Evolutionary conservation across 1,284 basidiomycete species (phyloP), one percentile per base, ranked within the genome.

Genomic region (Malassezia sympodialis): DNA sequence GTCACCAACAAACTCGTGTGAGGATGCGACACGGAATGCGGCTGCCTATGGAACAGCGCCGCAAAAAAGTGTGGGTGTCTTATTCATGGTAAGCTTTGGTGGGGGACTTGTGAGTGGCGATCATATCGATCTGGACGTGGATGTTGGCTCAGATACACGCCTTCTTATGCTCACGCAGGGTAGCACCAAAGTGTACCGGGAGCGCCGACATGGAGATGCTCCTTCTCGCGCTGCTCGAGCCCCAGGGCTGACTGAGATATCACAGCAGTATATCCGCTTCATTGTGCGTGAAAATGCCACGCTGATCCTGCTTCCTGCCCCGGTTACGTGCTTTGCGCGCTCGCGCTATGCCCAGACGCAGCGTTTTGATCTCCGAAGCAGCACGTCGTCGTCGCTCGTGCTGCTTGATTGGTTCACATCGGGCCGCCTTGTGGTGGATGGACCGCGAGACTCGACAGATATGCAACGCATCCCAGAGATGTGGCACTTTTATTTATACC

Each of bases 71-170:
- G 79, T 90, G 14, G 84, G 82, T 6, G 78, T 86, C 44, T 82
- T 84, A 19, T 96, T 96, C 69, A 78, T 89, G 26, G 77, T 96
- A 49, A 84, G 83, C 21, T 96, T 96, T 65, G 93, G 93, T 1
- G 93, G 93, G 12, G 93, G 93, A 0, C 80, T 96, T 4, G 88
- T 98, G 26, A 83, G 85, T 5, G 91, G 91, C 0, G 93, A 98
- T 77, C 76, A 78, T 34, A 79, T 94, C 34, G 76, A 80, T 43
- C 75, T 96, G 3, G 73, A 78, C 17, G 80, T 86, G 15, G 77
- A 83, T 41, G 80, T 94, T 0, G 82, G 82, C 19, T 68, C 76
- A 12, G 54, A 49, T 73, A 80, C 81, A 26, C 78, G 76, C 3
- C 79, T 91, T 2, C 77, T 89, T 10, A 67, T 90, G 30, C 76